Conservation (phyloP, 2,329 filamentous ascomycete species). For the Xylariomycetidae sp. region DNA sequence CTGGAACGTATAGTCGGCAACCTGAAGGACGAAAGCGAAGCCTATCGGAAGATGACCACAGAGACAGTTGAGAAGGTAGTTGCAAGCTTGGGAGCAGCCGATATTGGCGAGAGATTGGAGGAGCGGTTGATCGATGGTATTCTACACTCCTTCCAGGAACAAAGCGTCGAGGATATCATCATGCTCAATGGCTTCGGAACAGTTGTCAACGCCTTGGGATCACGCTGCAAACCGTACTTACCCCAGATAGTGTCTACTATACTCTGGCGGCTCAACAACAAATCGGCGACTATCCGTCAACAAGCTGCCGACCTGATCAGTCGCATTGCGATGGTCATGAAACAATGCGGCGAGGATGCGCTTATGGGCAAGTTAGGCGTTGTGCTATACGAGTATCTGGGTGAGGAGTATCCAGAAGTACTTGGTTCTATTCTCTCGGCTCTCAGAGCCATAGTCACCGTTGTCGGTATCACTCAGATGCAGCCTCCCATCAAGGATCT, state of each 20-base stretch:
- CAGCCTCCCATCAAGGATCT: conserved; percentile 96
- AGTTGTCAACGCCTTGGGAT: conserved; percentile 90
- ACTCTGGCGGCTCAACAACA: conserved; percentile 95
- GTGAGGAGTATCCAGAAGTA: conserved; percentile 97
- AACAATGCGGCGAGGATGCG: conserved; percentile 93
- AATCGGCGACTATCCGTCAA: conserved; percentile 91
- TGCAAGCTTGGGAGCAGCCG: conserved; percentile 85
- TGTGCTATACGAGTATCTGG: conserved; percentile 95
- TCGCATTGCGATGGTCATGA: conserved; percentile 97
- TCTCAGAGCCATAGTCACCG: conserved; percentile 91
- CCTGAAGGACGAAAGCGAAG: conserved; percentile 95
- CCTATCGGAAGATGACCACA: conserved; percentile 98
- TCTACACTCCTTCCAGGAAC: conserved; percentile 93
- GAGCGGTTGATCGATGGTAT: conserved; percentile 94
- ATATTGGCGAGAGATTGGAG: conserved; percentile 88
- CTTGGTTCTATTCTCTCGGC: conserved; percentile 94
- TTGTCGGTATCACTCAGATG: conserved; percentile 97
- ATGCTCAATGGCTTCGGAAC: conserved; percentile 98
- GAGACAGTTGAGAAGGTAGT: conserved; percentile 97
- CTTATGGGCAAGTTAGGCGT: conserved; percentile 93
- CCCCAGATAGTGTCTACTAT: conserved; percentile 97
- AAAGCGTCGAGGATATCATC: conserved; percentile 91
- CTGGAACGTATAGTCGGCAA: conserved; percentile 90
- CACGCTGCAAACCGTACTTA: conserved; percentile 91
- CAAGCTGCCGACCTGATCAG: conserved; percentile 96